Base-by-base conservation (phyloP, 495 filamentous ascomycete genomes). In the Elasticomyces elasticus region DNA sequence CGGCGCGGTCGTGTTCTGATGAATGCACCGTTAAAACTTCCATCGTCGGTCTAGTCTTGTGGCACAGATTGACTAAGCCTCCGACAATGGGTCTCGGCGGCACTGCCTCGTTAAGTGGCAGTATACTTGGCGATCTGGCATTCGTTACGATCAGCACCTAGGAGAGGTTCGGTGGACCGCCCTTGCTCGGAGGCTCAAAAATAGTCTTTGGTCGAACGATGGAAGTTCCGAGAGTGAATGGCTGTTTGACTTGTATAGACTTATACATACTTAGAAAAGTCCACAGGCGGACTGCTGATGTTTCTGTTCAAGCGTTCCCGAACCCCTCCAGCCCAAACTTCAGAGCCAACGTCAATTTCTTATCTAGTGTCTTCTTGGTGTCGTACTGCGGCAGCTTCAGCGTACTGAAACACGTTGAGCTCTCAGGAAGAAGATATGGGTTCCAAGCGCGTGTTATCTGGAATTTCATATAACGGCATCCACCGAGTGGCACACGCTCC, bases 271-370 rank as follows among this genome's bases (percentile, higher is more conserved):
- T 40, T n/a, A 40, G 4, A 5, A 5, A 17, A 40, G 35, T 40
- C 35, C 35, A n/a, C 3, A 5, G 5, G 4, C 4, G 5, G 35
- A 40, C 3, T 3, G 4, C 33, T 15, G 3, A 49, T 3, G n/a
- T 25, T 5, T 19, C 19, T 1, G 35, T 4, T 63, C 44, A 69
- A 10, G 49, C 62, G 11, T 47, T 48, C 17, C 92, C 92, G 69
- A 98, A 98, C n/a, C 92, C 92, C 64, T 83, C 59, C 35, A 54
- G 80, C n/a, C 83, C 79, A 68, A 95, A 92, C 69, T 90, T 84
- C 60, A 98, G 66, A 42, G 92, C 92, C 73, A 87, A 79, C 28
- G 72, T 72, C 56, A 98, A 70, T 66, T 88, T 88, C 68, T 83
- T 72, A 63, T 77, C 74, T 67, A 97, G 61, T 51, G 84, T 79